Percentiles rank a stretch among this genome's conserved stretches.
phyloP scores from a whole-genome alignment of 129 eudicot species.

The Oenanthe sinensis region DNA sequence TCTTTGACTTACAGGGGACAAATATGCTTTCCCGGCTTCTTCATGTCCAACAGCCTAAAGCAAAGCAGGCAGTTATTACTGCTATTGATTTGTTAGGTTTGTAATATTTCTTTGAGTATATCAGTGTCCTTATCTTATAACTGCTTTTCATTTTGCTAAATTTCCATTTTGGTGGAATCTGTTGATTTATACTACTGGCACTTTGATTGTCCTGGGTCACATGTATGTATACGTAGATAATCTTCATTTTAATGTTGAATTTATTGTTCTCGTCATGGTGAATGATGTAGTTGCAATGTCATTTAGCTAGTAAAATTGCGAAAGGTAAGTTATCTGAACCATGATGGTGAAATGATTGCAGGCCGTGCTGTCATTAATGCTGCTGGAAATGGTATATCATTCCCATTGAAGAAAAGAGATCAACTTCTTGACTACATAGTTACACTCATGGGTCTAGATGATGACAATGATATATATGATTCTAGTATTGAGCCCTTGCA shows the following conservation, averaged over 20 bases:
- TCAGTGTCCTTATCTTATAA: neutral
- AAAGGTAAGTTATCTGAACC: neutral
- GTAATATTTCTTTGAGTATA: constrained; percentile 21
- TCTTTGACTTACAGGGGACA: constrained; percentile 60
- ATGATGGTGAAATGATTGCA: constrained; percentile 20
- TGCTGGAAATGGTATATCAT: constrained; percentile 79
- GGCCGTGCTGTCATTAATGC: constrained; percentile 95
- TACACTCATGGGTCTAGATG: constrained; percentile 86
- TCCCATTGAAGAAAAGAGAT: constrained; percentile 91
- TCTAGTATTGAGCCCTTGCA: constrained; percentile 69
- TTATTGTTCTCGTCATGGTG: neutral
- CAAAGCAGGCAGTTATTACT: constrained; percentile 97
- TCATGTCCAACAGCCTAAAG: constrained; percentile 80
- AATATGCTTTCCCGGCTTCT: constrained; percentile 98
- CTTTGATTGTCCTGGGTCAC: neutral
- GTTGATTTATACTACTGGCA: neutral
- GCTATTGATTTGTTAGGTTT: constrained; percentile 92
- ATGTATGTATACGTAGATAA: neutral
- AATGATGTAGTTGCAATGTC: neutral
- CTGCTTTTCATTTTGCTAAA: neutral
- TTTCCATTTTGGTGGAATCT: neutral
- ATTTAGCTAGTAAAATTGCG: neutral
- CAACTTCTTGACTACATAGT: constrained; percentile 77
- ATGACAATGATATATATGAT: constrained; percentile 77
- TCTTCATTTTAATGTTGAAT: neutral